Evolutionary conservation across 2,329 filamentous ascomycete species (phyloP), one percentile per base, ranked within the genome.

Genomic region (Fusarium sp.): DNA sequence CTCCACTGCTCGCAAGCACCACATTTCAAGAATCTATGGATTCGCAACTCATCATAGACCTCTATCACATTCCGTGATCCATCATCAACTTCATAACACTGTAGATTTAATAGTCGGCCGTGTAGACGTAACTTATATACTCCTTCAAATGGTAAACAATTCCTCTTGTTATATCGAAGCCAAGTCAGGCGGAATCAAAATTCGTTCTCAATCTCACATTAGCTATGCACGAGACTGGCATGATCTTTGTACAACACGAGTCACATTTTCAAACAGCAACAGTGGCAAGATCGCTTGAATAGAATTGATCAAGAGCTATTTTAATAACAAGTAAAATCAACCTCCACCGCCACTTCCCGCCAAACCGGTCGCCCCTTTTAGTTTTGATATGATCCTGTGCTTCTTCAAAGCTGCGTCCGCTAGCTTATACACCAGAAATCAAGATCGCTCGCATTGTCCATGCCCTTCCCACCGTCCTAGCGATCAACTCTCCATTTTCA

Each of bases 321-420:
- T 71, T 50, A 59, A 59, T 21, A 72, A 68, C 56, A 59, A 61
- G 58, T 52, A 67, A 77, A 77, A 73, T 62, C 65, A 77, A 71
- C 80, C 76, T 82, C 80, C 80, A 19, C 80, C 79, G 78, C 80
- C 80, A 80, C 67, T 76, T 71, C 66, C 80, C 77, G 60, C 80
- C 80, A 82, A 82, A 77, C 79, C 78, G 75, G 71, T 82, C 79
- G 67, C 80, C 75, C 78, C 80, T 80, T 81, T 82, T 80, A 49
- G 47, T 63, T 72, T 69, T 42, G 59, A 33, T 54, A n/a, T 67
- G 49, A 62, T 63, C 49, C 64, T 52, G 50, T 54, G 54, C 54
- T 40, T 60, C 32, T 10, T 47, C 32, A 37, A 61, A n/a, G 49
- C 60, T 57, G 47, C 58, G 12, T 56, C 42, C 40, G 32, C 44